Evolutionary conservation across 2,329 filamentous ascomycete genomes (phyloP).

Genomic region (Aspergillus hortae): DNA sequence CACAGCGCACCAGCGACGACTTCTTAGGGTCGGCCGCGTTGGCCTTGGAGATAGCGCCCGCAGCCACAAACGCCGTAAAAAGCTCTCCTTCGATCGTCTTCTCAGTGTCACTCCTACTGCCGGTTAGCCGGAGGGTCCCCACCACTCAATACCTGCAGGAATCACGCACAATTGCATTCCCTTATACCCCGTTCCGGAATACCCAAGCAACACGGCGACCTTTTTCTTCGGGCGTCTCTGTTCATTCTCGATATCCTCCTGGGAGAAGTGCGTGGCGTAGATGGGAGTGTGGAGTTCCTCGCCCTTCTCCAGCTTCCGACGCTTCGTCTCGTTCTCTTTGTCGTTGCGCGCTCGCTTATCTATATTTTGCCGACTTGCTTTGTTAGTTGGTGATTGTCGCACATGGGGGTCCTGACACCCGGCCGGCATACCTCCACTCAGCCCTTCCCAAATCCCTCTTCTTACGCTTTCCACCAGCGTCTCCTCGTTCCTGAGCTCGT

Average conservation of each 20-base stretch:
- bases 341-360: slow-evolving; percentile 53
- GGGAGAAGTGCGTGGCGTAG: slow-evolving; percentile 58
- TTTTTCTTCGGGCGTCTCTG: slow-evolving; percentile 89
- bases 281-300: slow-evolving; percentile 43
- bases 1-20: slow-evolving; percentile 88
- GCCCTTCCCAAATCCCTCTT: slow-evolving; percentile 64
- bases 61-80: slow-evolving; percentile 85
- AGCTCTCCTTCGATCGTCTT: slow-evolving; percentile 96
- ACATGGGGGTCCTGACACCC: background rate
- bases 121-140: slow-evolving; percentile 2
- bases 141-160: background rate
- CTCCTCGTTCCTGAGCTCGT: slow-evolving; percentile 25
- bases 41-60: slow-evolving; percentile 91
- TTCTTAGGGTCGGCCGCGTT: slow-evolving; percentile 98
- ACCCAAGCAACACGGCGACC: slow-evolving; percentile 91
- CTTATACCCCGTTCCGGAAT: slow-evolving; percentile 93
- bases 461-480: slow-evolving; percentile 49
- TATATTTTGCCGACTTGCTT: slow-evolving; percentile 49
- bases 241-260: slow-evolving; percentile 85
- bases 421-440: slow-evolving; percentile 57
- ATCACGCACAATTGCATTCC: slow-evolving; percentile 77
- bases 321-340: slow-evolving; percentile 53
- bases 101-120: slow-evolving; percentile 54
- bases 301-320: slow-evolving; percentile 50
- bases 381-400: slow-evolving; percentile 41